Evolutionary conservation across 495 filamentous ascomycete species (phyloP), one percentile per base, ranked within the genome.

Genomic region (Penicillium riverlandense): DNA sequence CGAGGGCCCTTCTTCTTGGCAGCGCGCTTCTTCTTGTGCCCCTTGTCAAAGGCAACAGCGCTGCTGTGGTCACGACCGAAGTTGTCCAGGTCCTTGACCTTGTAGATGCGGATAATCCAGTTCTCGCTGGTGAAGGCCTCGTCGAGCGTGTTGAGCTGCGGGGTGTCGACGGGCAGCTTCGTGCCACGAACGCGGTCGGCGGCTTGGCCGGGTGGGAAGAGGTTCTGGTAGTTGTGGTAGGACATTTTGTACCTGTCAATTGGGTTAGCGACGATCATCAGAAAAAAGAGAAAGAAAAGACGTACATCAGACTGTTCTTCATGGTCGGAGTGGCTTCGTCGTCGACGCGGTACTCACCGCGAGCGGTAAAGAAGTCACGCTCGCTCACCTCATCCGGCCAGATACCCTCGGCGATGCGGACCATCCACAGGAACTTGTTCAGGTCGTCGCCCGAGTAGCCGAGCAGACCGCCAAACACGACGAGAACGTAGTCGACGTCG

Each of bases 341-440:
- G 55, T 99, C 94, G 35, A 99, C 88, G 43, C 86, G 82, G 69
- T 97, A 99, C 66, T 99, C 94, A 58, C 94, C 94, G 41, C 90
- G 79, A 10, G 88, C 66, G 12, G 94, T 99, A 72, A 99, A 99
- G 74, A 85, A 99, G 52, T 92, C 84, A 43, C 94, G 84, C 72
- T 99, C 94, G 67, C 87, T 96, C 52, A 99, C 85, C 78, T 99
- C 90, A 49, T 97, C 87, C 13, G 94, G 94, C 94, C 94, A 99
- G 68, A 99, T 95, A 50, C 94, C 94, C 66, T 97, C 94, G 33
- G 94, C 92, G 52, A 99, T 99, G 59, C 94, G 81, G 43, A 99
- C 92, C 94, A 99, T 99, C 94, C 94, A 99, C 45, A 99, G 70
- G 76, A 99, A 99, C 71, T 99, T 99, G 73, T 99, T 99, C 76